Evolutionary conservation across 2,329 filamentous ascomycete genomes (phyloP), one percentile per base, ranked within the genome.

Genomic region (Hirsutella rhossiliensis): DNA sequence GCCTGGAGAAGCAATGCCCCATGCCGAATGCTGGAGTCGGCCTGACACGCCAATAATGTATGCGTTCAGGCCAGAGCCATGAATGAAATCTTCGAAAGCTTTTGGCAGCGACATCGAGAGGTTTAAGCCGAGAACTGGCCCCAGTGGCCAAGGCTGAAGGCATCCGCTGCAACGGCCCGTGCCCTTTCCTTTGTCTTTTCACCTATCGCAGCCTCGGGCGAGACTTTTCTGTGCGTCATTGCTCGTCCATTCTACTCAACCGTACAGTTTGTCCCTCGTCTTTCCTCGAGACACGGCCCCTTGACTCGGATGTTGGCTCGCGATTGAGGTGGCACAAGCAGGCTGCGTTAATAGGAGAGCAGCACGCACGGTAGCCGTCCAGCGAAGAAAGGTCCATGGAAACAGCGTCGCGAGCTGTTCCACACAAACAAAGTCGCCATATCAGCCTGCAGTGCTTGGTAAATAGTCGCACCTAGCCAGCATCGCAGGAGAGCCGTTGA

Each of bases 321-420:
- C 43, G 42, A 37, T 48, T 51, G 47, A 51, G 45, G 48, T 51
- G 46, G 44, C 47, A 54, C 50, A 48, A 42, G 44, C 43, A 44
- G 40, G 43, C 23, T 29, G 45, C 41, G 41, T 48, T 23, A n/a
- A 34, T 45, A 41, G 38, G 40, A 45, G 37, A 32, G 23, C 27
- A 17, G 28, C 42, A 39, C 9, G 28, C n/a, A 27, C n/a, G 12
- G 15, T 40, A 40, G 8, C 17, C 19, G 28, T 17, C 15, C 27
- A 30, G 27, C 18, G 15, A 23, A 20, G 34, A 23, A 19, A 18
- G 13, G 41, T 20, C 28, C 36, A 31, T 38, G 32, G 15, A 12
- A 38, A n/a, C 41, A 38, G 18, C 36, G 15, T 12, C 41, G 27
- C 34, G 9, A 38, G 23, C 15, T 29, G 34, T 31, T 9, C 12